Base-by-base conservation (phyloP, 140 eudicot genomes). In the Cichorium intybus region DNA sequence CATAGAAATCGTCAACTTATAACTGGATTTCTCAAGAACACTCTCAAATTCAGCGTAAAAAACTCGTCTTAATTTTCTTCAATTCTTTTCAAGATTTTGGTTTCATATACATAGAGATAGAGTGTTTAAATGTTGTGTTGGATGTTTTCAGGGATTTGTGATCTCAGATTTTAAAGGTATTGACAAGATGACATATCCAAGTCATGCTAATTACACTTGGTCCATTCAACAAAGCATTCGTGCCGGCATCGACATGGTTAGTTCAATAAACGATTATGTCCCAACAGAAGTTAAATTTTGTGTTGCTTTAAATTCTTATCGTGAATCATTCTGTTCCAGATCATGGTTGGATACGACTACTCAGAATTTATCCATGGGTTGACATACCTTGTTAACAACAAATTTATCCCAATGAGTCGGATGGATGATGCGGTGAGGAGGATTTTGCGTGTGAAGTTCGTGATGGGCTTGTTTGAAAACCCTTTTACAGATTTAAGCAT, bases 121-220 rank as follows among this genome's bases (percentile, higher is more conserved):
- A 34, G 14, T 0, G n/a, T 29, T 43, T 6, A 20, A 15, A 10
- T 39, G 41, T 21, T 43, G 35, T 69, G 0, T 29, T 29, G 27
- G 8, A 33, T 52, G 14, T 48, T 24, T 76, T 65, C 70, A 86
- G 95, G 95, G 95, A 24, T 83, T 80, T 75, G 90, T 87, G 56
- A 87, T 81, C 26, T 83, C 95, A 9, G 95, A 87, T 78, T 83
- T 82, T 74, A 27, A 80, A 60, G 79, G 79, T 49, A 60, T 80
- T 47, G 79, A 71, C 69, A 69, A 43, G 78, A 68, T 81, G 55
- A 77, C 87, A 0, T 6, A 55, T 20, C 77, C 75, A 4, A 70
- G 62, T n/a, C 81, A 53, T 47, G 81, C 81, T 21, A 80, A 80
- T 51, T 80, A 80, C 76, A 72, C 79, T 45, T 71, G 60, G 58